Evolutionary conservation across 108 stramenopile genomes (phyloP).

Genomic region (Fragilariopsis cylindrus): DNA sequence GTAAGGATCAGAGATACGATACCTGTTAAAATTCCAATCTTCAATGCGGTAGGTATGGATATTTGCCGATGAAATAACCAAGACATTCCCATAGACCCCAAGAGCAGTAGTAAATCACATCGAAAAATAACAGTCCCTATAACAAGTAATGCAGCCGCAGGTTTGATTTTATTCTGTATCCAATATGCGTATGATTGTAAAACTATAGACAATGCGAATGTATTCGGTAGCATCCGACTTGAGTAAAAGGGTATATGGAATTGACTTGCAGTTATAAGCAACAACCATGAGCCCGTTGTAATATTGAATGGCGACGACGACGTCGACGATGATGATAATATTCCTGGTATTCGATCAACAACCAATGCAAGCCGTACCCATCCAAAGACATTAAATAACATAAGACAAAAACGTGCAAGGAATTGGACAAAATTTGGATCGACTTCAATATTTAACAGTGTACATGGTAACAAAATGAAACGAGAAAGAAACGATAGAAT

Average conservation of each 20-base stretch:
- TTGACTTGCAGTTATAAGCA: constrained; percentile 78
- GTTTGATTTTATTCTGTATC: constrained; percentile 48
- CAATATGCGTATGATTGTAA: constrained; percentile 72
- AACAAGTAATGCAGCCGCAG: constrained; percentile 59
- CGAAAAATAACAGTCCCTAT: constrained; percentile 89
- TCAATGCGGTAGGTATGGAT: constrained; percentile 53
- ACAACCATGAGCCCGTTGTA: constrained; percentile 48
- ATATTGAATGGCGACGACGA: not conserved
- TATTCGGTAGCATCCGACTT: constrained; percentile 94
- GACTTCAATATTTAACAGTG: constrained; percentile 42
- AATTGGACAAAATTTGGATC: constrained; percentile 66
- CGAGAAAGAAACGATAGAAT: constrained; percentile 53
- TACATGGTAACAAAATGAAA: constrained; percentile 33
- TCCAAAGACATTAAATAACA: constrained; percentile 48
- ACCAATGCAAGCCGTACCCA: constrained; percentile 66
- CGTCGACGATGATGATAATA: not conserved
- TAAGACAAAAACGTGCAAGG: constrained; percentile 56
- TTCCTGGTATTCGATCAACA: constrained; percentile 22
- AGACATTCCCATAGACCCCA: constrained; percentile 77
- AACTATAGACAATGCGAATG: constrained; percentile 85
- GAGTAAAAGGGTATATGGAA: constrained; percentile 97
- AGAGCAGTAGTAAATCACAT: constrained; percentile 91
- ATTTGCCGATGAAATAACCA: constrained; percentile 69
- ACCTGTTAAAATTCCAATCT: constrained; percentile 65
- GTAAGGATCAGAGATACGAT: constrained; percentile 64